Conservation (phyloP, 495 filamentous ascomycete species). For the Xylaria castorea region DNA sequence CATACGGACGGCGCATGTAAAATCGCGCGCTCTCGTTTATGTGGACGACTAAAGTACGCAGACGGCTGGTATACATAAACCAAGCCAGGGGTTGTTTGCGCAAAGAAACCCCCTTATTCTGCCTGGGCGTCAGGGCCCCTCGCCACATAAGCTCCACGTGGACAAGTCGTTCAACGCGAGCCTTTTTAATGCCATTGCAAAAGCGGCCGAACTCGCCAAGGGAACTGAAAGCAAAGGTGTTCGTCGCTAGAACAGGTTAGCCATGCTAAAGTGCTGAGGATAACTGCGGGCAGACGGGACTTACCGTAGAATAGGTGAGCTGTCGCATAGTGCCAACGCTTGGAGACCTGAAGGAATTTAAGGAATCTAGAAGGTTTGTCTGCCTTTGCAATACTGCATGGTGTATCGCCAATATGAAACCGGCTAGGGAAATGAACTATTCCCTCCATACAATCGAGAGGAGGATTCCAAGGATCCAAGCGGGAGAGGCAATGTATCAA, state of each 20-base stretch:
- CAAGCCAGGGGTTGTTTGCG: slow-evolving; percentile 39
- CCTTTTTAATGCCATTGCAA: slow-evolving; percentile 40
- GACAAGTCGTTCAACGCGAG: slow-evolving; percentile 44
- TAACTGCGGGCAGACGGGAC: not conserved
- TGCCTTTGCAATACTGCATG: slow-evolving; percentile 36
- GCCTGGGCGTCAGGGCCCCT: slow-evolving; percentile 36
- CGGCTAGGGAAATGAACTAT: slow-evolving; percentile 29
- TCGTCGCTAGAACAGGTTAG: slow-evolving; percentile 30
- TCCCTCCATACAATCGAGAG: slow-evolving; percentile 2
- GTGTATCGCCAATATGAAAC: slow-evolving; percentile 42
- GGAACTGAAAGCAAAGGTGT: slow-evolving; percentile 54
- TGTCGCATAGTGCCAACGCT: slow-evolving; percentile 43
- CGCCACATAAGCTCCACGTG: slow-evolving; percentile 46
- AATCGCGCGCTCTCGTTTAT: slow-evolving; percentile 38
- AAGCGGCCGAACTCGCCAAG: slow-evolving; percentile 52
- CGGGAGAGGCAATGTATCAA: slow-evolving; percentile 50
- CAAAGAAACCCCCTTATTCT: slow-evolving; percentile 24
- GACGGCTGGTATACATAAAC: slow-evolving; percentile 38
- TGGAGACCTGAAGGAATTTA: slow-evolving; percentile 38
- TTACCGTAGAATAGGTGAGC: slow-evolving; percentile 49
- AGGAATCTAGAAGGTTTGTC: slow-evolving; percentile 39
- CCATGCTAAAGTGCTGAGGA: too few species aligned
- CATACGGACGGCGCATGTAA: slow-evolving; percentile 40
- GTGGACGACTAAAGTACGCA: slow-evolving; percentile 45
- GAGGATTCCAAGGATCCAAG: slow-evolving; percentile 40